These are phyloP conservation scores for Auxenochlorella pyrenoidosa DNA, from an alignment of 139 green algal genomes.

Conservation along the genomic window DNA sequence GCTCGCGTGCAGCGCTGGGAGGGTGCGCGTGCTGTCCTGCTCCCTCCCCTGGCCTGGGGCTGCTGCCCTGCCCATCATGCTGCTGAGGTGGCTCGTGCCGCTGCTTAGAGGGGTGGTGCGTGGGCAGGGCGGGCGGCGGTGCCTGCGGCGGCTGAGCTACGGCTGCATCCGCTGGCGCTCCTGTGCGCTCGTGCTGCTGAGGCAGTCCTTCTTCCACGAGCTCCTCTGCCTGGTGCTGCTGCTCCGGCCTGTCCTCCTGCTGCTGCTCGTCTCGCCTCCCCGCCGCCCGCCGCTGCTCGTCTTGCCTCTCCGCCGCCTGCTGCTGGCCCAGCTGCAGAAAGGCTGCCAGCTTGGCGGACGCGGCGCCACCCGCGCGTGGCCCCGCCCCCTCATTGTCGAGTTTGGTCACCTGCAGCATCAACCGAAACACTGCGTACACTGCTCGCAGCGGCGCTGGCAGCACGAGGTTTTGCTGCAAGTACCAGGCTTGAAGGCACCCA, in stretches of 20 bases:
- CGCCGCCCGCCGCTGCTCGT: neutral
- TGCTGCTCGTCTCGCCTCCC: neutral
- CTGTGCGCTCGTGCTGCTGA: neutral
- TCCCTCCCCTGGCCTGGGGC: no score
- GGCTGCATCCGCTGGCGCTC: neutral
- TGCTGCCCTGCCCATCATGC: no score
- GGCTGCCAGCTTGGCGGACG: constrained; percentile 47
- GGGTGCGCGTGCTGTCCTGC: no score
- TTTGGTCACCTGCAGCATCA: neutral
- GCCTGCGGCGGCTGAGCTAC: neutral
- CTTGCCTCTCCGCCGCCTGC: neutral
- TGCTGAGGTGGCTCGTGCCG: no score
- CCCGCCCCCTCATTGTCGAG: constrained; percentile 13
- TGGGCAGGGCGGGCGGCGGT: neutral
- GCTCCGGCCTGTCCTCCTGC: neutral
- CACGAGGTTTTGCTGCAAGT: neutral
- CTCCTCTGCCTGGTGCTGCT: neutral
- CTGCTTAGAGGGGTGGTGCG: neutral
- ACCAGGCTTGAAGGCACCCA: neutral
- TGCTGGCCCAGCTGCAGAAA: neutral
- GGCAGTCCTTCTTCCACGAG: neutral
- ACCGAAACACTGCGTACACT: neutral
- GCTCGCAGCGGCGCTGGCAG: neutral
- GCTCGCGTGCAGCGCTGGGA: neutral
- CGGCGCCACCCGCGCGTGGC: constrained; percentile 33